These are phyloP conservation scores for Emmonsia crescens DNA, from an alignment of 2,329 filamentous ascomycete genomes.

Conservation along the genomic window DNA sequence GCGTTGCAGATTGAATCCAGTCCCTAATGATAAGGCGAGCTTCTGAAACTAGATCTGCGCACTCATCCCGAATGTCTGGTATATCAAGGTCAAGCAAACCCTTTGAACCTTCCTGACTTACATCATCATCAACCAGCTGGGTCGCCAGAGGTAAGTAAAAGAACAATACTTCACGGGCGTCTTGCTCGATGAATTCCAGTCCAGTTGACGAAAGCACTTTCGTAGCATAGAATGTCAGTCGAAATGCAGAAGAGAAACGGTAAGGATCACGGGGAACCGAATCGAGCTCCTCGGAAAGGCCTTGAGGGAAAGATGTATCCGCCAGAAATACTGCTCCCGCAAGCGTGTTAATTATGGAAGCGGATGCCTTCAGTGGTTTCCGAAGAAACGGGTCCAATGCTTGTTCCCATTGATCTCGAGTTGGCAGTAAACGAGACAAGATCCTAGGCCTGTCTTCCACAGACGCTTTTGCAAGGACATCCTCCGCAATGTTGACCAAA, in stretches of 20 bases:
- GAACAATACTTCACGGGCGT: constrained; percentile 33
- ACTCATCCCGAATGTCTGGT: constrained; percentile 42
- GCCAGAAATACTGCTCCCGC: constrained; percentile 60
- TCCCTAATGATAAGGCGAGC: constrained; percentile 38
- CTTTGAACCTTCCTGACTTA: constrained; percentile 46
- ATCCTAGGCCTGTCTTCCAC: constrained; percentile 20
- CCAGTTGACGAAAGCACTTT: constrained; percentile 43
- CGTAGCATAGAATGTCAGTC: constrained; percentile 62
- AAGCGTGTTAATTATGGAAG: constrained; percentile 64
- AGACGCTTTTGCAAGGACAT: constrained; percentile 31
- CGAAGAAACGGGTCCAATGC: constrained; percentile 46
- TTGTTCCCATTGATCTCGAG: constrained; percentile 52
- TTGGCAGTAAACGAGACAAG: constrained; percentile 49
- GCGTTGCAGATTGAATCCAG: constrained; percentile 25
- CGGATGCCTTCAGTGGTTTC: constrained; percentile 39
- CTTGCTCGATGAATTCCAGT: constrained; percentile 22
- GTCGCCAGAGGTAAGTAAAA: constrained; percentile 44
- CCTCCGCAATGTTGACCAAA: constrained; percentile 44
- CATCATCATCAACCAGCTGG: constrained; percentile 49
- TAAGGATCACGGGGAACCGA: constrained; percentile 50
- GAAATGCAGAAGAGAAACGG: constrained; percentile 60
- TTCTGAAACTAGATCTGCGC: constrained; percentile 42
- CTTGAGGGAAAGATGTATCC: constrained; percentile 20
- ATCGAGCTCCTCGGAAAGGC: constrained; percentile 17
- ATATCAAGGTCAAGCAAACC: constrained; percentile 40